phyloP scores from a whole-genome alignment of 179 eudicot species.

The Beta lomatogona region DNA sequence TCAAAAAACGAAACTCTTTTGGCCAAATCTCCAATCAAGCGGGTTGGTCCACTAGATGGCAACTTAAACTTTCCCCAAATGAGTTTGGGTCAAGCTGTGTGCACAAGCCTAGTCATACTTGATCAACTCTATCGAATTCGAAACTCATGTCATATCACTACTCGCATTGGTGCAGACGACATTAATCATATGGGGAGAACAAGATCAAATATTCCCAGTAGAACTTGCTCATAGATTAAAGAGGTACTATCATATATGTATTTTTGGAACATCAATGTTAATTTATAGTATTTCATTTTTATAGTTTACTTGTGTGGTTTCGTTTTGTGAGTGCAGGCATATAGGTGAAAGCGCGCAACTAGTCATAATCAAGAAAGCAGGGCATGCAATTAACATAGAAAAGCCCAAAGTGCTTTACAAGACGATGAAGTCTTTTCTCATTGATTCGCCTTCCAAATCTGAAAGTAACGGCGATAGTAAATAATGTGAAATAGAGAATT shows the following conservation, averaged over 20 bases:
- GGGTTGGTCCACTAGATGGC: too few relatives aligned
- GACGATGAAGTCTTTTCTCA: conserved; percentile 61
- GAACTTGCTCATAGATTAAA: conserved; percentile 78
- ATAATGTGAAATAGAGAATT: background rate
- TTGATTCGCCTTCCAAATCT: conserved; percentile 24
- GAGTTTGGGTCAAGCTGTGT: too few relatives aligned
- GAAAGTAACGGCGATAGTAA: conserved; percentile 23
- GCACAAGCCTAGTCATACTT: too few relatives aligned
- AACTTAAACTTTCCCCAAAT: too few relatives aligned
- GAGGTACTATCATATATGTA: conserved; percentile 41
- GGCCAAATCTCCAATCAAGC: too few relatives aligned
- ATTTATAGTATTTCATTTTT: background rate
- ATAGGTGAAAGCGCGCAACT: conserved; percentile 62
- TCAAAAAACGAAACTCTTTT: too few relatives aligned
- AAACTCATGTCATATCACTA: background rate
- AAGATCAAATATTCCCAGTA: conserved; percentile 74
- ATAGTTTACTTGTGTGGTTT: background rate
- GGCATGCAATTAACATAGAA: conserved; percentile 80
- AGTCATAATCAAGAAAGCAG: conserved; percentile 63
- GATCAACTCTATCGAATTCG: too few relatives aligned
- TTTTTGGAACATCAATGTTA: background rate
- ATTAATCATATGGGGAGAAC: conserved; percentile 80
- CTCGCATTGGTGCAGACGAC: conserved; percentile 51
- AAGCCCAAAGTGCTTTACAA: conserved; percentile 58
- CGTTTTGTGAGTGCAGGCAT: conserved; percentile 45